phyloP scores from a whole-genome alignment of 2,329 filamentous ascomycete genomes.

The Aspergillus fructus region DNA sequence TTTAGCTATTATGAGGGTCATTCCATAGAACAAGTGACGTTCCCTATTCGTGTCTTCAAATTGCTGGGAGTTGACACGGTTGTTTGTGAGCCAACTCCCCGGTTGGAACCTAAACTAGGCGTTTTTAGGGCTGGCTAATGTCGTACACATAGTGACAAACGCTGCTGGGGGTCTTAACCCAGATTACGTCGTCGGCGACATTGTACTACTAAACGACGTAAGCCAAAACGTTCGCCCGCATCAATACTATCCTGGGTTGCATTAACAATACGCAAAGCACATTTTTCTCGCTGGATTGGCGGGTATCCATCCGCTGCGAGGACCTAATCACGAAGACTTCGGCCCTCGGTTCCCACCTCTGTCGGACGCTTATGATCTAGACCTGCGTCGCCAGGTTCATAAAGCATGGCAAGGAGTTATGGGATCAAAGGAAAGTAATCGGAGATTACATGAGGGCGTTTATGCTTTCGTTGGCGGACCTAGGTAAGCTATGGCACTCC shows the following conservation, averaged over 20 bases:
- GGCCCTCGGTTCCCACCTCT: constrained; percentile 63
- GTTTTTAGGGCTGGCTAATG: neutral
- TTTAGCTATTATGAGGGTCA: constrained; percentile 67
- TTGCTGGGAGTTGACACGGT: constrained; percentile 61
- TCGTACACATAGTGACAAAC: constrained; percentile 56
- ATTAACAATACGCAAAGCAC: constrained; percentile 46
- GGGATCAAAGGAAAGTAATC: constrained; percentile 42
- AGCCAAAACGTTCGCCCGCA: constrained; percentile 17
- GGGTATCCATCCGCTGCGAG: constrained; percentile 61
- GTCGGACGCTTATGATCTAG: constrained; percentile 66
- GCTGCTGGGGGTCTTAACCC: constrained; percentile 65
- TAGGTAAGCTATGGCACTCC: constrained; percentile 45
- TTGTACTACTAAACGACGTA: constrained; percentile 65
- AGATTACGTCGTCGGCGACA: constrained; percentile 64
- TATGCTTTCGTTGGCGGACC: constrained; percentile 66
- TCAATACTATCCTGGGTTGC: neutral
- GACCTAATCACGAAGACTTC: constrained; percentile 63
- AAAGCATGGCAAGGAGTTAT: constrained; percentile 55
- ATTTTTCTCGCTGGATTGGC: constrained; percentile 63
- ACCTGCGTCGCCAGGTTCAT: constrained; percentile 58
- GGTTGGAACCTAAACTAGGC: neutral
- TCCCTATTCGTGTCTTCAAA: constrained; percentile 65
- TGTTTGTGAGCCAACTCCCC: constrained; percentile 45
- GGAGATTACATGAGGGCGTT: constrained; percentile 62
- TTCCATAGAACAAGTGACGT: constrained; percentile 61